Evolutionary conservation across 345 rosid species (phyloP), one percentile per base, ranked within the genome.

Genomic region (Eucalyptus leucophloia): DNA sequence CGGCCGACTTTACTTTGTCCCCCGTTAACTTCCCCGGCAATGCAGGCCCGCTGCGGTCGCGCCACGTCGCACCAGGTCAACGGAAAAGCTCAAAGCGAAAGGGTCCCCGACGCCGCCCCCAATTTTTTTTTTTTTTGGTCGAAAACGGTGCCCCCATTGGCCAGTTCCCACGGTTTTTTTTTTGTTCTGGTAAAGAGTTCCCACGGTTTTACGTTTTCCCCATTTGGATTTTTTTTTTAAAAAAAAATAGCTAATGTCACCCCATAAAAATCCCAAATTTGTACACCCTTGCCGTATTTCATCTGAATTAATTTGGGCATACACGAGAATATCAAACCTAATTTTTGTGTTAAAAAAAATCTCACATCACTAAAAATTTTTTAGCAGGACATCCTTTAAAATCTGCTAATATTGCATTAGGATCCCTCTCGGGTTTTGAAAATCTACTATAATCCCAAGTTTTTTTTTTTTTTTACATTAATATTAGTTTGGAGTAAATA

Each of bases 391-490:
- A n/a, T 65, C 11, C 40, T 7, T 30, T 65, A 18, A 65, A 16
- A n/a, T n/a, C 0, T 15, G 5, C 40, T 7, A 16, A 8, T 65
- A 15, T n/a, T 15, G 40, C 77, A 15, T 16, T n/a, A 4, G 9
- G 40, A 65, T 21, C 77, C 77, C 21, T 65, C 40, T 65, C 2
- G 17, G 32, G 3, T 65, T 65, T n/a, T 8, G 21, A n/a, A 65
- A 65, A 30, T 65, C 6, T 4, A 18, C 40, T n/a, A 16, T 4
- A 32, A 15, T 4, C 37, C 6, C 77, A 15, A 65, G 9, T 3
- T 1, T 15, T 15, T 2, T 30, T 34, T n/a, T 5, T 14, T 7
- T n/a, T 37, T n/a, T 5, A 15, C 37, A n/a, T 8, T 1, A 14
- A 65, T 15, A n/a, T 65, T 65, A 65, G 1, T 65, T n/a, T 65